phyloP scores from a whole-genome alignment of 352 stramenopile species.

The Pythium plurisporium region DNA sequence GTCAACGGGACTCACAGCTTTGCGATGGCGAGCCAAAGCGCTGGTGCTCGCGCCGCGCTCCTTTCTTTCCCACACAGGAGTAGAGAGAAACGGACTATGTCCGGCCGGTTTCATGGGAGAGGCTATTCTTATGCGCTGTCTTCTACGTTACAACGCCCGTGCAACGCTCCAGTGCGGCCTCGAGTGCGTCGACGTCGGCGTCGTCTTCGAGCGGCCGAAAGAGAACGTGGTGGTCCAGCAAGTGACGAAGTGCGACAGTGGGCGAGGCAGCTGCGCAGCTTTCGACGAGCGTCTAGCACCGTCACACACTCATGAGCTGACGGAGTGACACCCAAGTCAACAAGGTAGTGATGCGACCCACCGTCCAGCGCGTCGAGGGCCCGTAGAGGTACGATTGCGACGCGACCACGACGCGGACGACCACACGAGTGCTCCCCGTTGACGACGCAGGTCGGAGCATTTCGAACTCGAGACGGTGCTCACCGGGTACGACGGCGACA shows the following conservation, averaged over 20 bases:
- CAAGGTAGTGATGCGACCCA: neutral
- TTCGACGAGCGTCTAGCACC: conserved; percentile 1
- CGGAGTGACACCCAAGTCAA: neutral
- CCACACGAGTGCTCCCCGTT: neutral
- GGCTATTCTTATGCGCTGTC: neutral
- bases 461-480: conserved; percentile 14
- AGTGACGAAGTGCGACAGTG: neutral
- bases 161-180: neutral
- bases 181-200: conserved; percentile 1
- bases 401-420: neutral
- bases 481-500: neutral
- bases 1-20: neutral
- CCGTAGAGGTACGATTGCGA: conserved; percentile 1
- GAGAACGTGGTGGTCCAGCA: conserved; percentile 11
- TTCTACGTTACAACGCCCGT: too few relatives aligned
- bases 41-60: too few relatives aligned
- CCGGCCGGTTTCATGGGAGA: neutral
- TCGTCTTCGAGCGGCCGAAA: conserved; percentile 1
- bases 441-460: too few relatives aligned
- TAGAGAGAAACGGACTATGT: neutral
- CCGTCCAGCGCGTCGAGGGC: neutral
- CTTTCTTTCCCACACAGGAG: too few relatives aligned
- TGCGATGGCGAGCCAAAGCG: neutral
- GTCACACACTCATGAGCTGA: neutral
- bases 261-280: neutral